Percentiles rank a stretch among this genome's conserved stretches.
Evolutionary conservation across 1,139 yeast species (phyloP).

Genomic region (Debaryomyces coudertii): DNA sequence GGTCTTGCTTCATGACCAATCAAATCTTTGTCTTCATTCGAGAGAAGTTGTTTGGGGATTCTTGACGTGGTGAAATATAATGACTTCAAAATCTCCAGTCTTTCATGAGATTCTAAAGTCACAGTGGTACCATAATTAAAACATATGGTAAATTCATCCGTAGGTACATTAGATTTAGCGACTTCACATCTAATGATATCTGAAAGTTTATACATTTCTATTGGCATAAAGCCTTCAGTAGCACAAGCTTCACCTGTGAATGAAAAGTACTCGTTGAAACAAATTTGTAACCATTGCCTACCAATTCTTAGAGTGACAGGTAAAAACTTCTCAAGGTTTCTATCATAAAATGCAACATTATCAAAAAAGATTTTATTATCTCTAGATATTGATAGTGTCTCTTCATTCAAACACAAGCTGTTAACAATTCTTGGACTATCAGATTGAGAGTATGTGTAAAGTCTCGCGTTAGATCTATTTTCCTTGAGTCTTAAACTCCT

Average conservation of each 20-base stretch:
- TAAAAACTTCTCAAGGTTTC: conserved; percentile 25
- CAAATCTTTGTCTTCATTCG: conserved; percentile 27
- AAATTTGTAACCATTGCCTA: conserved; percentile 65
- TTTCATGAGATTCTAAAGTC: conserved; percentile 60
- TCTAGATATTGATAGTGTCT: conserved; percentile 38
- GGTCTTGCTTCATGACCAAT: conserved; percentile 23
- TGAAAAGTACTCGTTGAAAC: conserved; percentile 32
- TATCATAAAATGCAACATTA: conserved; percentile 57
- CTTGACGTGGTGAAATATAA: conserved; percentile 67
- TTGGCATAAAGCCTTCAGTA: conserved; percentile 46
- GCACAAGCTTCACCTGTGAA: conserved; percentile 27
- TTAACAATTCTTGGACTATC: conserved; percentile 54
- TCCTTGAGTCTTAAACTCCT: conserved; percentile 21
- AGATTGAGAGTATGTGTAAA: conserved; percentile 45
- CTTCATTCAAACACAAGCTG: conserved; percentile 51
- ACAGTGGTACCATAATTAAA: conserved; percentile 47
- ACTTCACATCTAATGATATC: conserved; percentile 57
- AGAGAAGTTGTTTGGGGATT: conserved; percentile 35
- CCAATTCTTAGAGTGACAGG: conserved; percentile 73
- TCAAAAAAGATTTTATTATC: conserved; percentile 68
- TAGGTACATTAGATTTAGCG: conserved; percentile 48
- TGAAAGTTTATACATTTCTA: conserved; percentile 54
- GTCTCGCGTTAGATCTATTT: conserved; percentile 23
- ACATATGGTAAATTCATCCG: conserved; percentile 58
- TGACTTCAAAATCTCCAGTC: conserved; percentile 69